phyloP scores from a whole-genome alignment of 2,329 filamentous ascomycete genomes.

The Chaetomium olivaceum region DNA sequence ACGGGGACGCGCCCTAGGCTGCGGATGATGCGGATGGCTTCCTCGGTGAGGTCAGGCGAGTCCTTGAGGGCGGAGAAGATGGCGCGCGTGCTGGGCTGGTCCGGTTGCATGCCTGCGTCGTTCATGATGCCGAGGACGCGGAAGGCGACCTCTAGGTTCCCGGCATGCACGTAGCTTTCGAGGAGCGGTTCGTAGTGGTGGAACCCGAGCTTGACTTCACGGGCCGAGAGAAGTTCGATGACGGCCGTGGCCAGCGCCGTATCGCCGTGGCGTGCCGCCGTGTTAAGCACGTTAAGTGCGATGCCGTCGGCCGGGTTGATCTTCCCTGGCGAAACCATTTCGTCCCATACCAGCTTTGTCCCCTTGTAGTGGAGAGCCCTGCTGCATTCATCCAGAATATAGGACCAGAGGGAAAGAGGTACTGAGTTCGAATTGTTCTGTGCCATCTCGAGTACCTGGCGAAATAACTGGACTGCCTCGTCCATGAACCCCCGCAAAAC shows the following conservation, averaged over 20 bases:
- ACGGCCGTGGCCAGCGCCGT: constrained; percentile 68
- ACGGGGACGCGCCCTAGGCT: constrained; percentile 50
- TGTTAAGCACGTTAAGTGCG: constrained; percentile 62
- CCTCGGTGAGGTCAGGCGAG: constrained; percentile 47
- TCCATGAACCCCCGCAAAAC: constrained; percentile 72
- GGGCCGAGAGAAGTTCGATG: constrained; percentile 63
- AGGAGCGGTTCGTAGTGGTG: constrained; percentile 81
- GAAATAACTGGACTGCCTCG: constrained; percentile 70
- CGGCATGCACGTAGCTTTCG: constrained; percentile 63
- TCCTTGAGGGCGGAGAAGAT: constrained; percentile 59
- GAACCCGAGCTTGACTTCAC: constrained; percentile 57
- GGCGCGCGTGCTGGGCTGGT: constrained; percentile 61
- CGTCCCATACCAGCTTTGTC: constrained; percentile 71
- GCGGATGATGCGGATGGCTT: constrained; percentile 59
- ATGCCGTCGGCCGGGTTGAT: constrained; percentile 39
- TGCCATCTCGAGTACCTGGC: constrained; percentile 49
- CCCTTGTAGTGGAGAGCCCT: constrained; percentile 62
- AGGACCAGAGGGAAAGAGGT: constrained; percentile 62
- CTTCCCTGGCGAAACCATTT: constrained; percentile 47
- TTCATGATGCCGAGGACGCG: constrained; percentile 73
- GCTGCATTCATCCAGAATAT: constrained; percentile 75
- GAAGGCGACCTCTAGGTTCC: constrained; percentile 66
- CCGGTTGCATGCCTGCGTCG: constrained; percentile 58
- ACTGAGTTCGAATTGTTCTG: constrained; percentile 44
- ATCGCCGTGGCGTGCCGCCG: constrained; percentile 70